Base-by-base conservation (phyloP, 2,329 filamentous ascomycete genomes). In the Aureobasidium vineae region DNA sequence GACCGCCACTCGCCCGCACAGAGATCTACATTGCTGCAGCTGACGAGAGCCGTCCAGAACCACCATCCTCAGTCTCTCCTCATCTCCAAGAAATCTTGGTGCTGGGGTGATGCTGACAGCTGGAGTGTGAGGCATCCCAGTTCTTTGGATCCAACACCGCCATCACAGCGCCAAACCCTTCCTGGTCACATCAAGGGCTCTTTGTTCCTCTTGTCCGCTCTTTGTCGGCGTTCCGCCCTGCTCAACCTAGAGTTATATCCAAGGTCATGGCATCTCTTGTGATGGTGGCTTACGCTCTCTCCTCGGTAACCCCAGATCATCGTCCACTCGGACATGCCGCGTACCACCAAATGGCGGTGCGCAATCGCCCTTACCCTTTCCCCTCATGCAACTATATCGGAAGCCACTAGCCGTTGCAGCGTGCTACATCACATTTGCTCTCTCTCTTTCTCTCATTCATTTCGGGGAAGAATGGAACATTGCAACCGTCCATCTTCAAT, bases 21-120 rank as follows among this genome's bases (percentile, higher is more conserved):
- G 15, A 61, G 57, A 61, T 61, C 57, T 47, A 38, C 57, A 49
- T 59, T 61, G 43, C 38, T 49, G 57, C 57, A 61, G 57, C 57
- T 61, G 57, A 61, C 57, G 31, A 61, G 57, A 59, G 54, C 43
- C 57, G 49, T 61, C 57, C 57, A 61, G 57, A 61, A 61, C 57
- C 41, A 31, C 15, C 5, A 38, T 45, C n/a, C 57, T 28, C 41
- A 45, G 56, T n/a, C 56, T 33, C 56, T 31, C 56, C 26, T 23
- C 26, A 23, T 23, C 40, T 45, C 56, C 40, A 26, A 19, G 16
- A 36, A 33, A 19, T 21, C 31, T 38, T 26, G 40, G 23, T 56
- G 53, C 11, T 36, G 33, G 33, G 50, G 31, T 54, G 16, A 2
- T n/a, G 49, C 40, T 59, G 54, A 45, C 54, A 43, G 54, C 40